Evolutionary conservation across 2,329 filamentous ascomycete species (phyloP).

Genomic region (Ceratocystis albifundus): DNA sequence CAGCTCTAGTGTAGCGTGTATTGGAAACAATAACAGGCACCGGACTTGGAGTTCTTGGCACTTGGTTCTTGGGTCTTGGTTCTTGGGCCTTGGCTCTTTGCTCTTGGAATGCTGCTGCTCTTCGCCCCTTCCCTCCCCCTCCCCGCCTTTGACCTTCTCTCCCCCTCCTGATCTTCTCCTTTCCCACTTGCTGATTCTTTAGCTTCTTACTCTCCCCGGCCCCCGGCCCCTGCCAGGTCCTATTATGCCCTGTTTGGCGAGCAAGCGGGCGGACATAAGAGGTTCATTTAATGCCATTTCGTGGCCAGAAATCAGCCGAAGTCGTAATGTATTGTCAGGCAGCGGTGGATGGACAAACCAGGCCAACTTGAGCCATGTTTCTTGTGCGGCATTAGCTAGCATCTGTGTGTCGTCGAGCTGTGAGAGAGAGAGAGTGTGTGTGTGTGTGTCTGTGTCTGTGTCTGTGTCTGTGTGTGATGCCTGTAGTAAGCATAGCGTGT

Average conservation of each 20-base stretch:
- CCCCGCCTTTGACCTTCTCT: neutral
- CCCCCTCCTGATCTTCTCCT: neutral
- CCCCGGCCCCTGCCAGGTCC: too few relatives aligned
- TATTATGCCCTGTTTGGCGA: neutral
- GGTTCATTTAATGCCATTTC: constrained; percentile 9
- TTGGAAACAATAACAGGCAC: neutral
- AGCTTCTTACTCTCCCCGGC: neutral
- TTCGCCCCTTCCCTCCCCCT: neutral
- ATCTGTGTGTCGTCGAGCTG: too few relatives aligned
- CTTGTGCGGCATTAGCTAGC: too few relatives aligned
- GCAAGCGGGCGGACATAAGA: neutral
- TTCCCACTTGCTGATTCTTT: neutral
- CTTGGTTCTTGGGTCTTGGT: too few relatives aligned
- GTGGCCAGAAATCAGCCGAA: constrained; percentile 1
- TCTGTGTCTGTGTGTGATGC: too few relatives aligned
- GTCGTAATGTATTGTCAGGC: constrained; percentile 5
- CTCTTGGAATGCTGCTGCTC: neutral
- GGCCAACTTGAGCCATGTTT: neutral
- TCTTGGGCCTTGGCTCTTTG: too few relatives aligned
- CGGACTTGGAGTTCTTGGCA: too few relatives aligned
- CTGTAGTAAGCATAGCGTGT: too few relatives aligned
- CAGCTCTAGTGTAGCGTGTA: neutral
- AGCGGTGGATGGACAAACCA: neutral
- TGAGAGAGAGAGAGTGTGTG: too few relatives aligned
- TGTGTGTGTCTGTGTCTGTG: too few relatives aligned